These are phyloP conservation scores for Penicillium steckii DNA, from an alignment of 495 filamentous ascomycete species.

Conservation along the genomic window DNA sequence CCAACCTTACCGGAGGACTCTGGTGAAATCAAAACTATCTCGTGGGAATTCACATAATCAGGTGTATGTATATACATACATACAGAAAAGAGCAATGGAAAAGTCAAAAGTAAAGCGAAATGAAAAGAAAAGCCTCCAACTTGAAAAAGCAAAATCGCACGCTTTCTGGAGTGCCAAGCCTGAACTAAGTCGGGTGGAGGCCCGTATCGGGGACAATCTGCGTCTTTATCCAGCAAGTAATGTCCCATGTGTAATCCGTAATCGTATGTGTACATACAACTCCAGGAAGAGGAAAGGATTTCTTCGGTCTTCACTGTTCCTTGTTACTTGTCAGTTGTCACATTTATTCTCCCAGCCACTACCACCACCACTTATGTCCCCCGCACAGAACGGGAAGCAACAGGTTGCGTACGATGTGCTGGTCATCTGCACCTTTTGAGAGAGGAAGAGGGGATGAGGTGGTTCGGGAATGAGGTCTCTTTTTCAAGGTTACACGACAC, in stretches of 20 bases:
- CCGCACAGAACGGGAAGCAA: constrained; percentile 6
- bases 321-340: too few relatives aligned
- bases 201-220: constrained; percentile 20
- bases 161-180: background rate
- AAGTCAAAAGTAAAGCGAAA: background rate
- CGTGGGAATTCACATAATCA: too few relatives aligned
- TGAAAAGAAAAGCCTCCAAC: background rate
- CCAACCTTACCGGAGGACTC: too few relatives aligned
- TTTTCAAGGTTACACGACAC: background rate
- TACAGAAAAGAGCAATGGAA: too few relatives aligned
- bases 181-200: constrained; percentile 16
- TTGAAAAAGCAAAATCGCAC: background rate
- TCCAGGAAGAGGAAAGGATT: too few relatives aligned
- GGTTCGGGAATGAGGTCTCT: background rate
- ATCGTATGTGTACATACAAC: too few relatives aligned
- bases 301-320: too few relatives aligned
- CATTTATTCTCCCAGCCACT: background rate
- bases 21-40: too few relatives aligned
- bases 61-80: too few relatives aligned
- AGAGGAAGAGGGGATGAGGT: background rate
- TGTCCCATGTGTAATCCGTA: too few relatives aligned
- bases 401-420: constrained; percentile 1
- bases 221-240: background rate
- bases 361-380: too few relatives aligned
- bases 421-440: constrained; percentile 2